Conservation (phyloP, 768 basidiomycete genomes). For the Infundibulicybe gibba region DNA sequence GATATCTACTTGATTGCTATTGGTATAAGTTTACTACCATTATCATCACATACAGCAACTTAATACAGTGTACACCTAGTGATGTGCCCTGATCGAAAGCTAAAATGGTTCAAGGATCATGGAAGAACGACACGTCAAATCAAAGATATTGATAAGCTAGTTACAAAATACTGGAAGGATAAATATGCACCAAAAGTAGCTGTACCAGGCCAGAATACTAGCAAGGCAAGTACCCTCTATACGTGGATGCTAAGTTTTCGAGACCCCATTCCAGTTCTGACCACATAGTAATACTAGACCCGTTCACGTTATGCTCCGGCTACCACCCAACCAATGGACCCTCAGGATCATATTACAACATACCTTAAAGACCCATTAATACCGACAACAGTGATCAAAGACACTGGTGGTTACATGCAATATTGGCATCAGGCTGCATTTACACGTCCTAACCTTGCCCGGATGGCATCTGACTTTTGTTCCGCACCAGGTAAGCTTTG, state of each 20-base stretch:
- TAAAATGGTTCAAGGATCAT: not conserved
- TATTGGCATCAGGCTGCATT: not conserved
- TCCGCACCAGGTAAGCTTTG: not conserved
- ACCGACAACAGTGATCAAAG: no score
- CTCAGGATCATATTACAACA: no score
- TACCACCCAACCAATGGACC: no score
- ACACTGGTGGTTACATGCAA: conserved; percentile 7
- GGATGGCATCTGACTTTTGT: not conserved
- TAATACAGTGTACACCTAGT: conserved; percentile 16
- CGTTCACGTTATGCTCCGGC: no score
- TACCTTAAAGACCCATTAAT: no score
- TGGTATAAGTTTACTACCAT: conserved; percentile 7
- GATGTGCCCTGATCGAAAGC: conserved; percentile 14
- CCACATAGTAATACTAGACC: no score
- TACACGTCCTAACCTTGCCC: not conserved
- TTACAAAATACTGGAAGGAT: not conserved
- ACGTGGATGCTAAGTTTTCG: no score
- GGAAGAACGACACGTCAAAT: conserved; percentile 1
- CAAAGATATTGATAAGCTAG: conserved; percentile 1
- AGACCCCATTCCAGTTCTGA: no score
- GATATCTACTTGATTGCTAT: conserved; percentile 15
- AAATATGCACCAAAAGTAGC: not conserved
- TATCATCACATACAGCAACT: no score
- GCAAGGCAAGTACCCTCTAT: no score
- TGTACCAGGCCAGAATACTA: no score